Conservation (phyloP, 176 grass and related monocot species). For the Aegilops umbellulata region DNA sequence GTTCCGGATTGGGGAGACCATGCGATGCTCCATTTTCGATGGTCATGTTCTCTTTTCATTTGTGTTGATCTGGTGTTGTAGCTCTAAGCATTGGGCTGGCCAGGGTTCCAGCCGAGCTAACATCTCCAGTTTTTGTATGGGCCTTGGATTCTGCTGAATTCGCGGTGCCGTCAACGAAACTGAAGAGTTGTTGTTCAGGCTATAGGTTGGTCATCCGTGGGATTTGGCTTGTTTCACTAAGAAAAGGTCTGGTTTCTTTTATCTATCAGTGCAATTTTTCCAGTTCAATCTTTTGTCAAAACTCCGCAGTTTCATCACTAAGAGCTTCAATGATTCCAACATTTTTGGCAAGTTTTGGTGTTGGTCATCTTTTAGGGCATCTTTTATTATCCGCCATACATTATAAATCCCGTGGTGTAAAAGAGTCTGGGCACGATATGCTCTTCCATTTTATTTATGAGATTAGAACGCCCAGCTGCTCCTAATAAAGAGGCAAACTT, state of each 20-base stretch:
- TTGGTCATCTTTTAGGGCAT: not conserved
- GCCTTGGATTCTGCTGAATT: not conserved
- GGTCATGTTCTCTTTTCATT: not conserved
- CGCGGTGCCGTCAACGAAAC: not conserved
- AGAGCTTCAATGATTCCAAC: not conserved
- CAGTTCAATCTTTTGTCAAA: not conserved
- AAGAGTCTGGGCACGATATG: not conserved
- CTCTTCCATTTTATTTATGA: not conserved
- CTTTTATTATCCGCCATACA: not conserved
- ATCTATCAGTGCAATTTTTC: not conserved
- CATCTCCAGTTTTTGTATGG: not conserved
- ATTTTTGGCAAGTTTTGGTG: not conserved
- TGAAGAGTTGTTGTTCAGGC: too few relatives aligned
- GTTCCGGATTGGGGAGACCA: not conserved
- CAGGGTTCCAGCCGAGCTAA: not conserved
- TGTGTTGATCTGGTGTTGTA: not conserved
- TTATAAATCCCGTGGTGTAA: not conserved
- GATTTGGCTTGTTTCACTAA: not conserved
- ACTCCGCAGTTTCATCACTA: not conserved
- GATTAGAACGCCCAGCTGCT: not conserved
- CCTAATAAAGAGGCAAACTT: not conserved
- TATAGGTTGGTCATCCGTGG: too few relatives aligned
- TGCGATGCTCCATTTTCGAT: not conserved
- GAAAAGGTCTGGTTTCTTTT: too few relatives aligned
- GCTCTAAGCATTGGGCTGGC: not conserved